These are phyloP conservation scores for Phaffia tasmanica DNA, from an alignment of 768 basidiomycete genomes.

Conservation along the genomic window DNA sequence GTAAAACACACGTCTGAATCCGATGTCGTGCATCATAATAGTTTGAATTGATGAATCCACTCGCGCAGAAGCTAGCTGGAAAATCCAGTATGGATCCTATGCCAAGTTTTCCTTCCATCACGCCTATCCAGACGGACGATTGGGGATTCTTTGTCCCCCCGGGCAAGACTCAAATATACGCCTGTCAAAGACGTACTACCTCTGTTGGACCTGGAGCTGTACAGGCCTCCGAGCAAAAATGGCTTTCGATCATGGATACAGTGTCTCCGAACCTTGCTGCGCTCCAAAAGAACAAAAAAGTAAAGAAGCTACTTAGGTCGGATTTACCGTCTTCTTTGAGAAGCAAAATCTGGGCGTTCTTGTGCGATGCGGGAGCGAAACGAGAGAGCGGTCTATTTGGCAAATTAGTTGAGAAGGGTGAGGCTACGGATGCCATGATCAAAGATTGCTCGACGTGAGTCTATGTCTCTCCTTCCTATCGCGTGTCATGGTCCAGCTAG, in stretches of 20 bases:
- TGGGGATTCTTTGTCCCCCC: no score
- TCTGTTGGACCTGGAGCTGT: no score
- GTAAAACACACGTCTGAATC: not conserved
- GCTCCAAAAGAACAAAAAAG: conserved; percentile 22
- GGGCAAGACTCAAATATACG: no score
- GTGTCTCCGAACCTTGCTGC: not conserved
- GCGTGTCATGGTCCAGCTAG: not conserved
- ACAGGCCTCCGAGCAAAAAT: no score
- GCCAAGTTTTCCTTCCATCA: no score
- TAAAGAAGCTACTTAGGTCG: conserved; percentile 17
- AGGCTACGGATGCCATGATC: conserved; percentile 14
- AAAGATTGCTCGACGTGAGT: conserved; percentile 8
- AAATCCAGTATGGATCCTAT: not conserved
- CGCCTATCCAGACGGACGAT: no score
- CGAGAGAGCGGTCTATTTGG: conserved; percentile 6
- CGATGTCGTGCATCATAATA: not conserved
- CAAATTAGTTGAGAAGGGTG: conserved; percentile 10
- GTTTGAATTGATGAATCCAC: conserved; percentile 20
- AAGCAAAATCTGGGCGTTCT: conserved; percentile 20
- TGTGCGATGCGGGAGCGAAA: not conserved
- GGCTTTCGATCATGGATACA: no score
- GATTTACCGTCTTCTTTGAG: conserved; percentile 11
- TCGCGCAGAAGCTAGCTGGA: conserved; percentile 13
- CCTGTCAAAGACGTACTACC: no score
- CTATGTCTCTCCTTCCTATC: not conserved